phyloP scores from a whole-genome alignment of 495 filamentous ascomycete genomes.

The Neurospora discreta region DNA sequence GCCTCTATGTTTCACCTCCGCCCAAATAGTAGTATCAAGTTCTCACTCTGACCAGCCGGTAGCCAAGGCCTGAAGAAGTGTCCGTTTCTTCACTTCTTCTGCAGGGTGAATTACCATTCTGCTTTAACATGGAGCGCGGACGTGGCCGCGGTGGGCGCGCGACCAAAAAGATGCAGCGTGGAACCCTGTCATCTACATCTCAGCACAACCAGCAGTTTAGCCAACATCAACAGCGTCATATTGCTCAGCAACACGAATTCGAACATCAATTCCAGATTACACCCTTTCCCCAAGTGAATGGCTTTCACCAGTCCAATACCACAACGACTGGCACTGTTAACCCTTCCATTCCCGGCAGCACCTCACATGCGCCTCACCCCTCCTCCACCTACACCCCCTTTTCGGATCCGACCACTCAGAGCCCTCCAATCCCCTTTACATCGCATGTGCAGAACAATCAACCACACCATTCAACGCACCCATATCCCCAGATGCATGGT shows the following conservation, averaged over 20 bases:
- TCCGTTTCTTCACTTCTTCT: background rate
- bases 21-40: background rate
- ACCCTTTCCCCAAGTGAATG: background rate
- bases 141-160: constrained; percentile 20
- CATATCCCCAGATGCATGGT: background rate
- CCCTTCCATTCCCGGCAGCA: background rate
- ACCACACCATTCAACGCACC: background rate
- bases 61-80: background rate
- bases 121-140: constrained; percentile 18
- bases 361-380: background rate
- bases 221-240: constrained; percentile 1
- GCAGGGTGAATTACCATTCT: constrained; percentile 14
- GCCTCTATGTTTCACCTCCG: background rate
- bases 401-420: background rate
- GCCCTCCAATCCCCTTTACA: background rate
- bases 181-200: constrained; percentile 7
- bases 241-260: background rate
- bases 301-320: background rate
- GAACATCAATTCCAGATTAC: background rate
- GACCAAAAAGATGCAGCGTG: constrained; percentile 21
- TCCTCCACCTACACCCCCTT: background rate
- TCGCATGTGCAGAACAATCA: background rate
- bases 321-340: background rate
- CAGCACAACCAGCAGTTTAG: background rate
- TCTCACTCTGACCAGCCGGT: background rate